Conservation (phyloP, 2,329 filamentous ascomycete genomes). For the Claviceps africana region DNA sequence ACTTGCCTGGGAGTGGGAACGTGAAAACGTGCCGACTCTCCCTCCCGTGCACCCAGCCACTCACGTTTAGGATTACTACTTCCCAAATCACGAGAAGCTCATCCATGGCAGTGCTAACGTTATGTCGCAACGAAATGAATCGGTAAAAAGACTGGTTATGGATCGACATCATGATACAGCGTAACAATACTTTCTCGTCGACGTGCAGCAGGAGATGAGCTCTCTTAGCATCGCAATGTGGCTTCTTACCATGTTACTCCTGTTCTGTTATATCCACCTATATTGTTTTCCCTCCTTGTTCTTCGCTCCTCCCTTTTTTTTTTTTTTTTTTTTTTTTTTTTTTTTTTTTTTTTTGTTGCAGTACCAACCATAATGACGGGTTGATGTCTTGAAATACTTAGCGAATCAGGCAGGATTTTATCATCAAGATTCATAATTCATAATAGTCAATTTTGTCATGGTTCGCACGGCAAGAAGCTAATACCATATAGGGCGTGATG, state of each 20-base stretch:
- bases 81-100: slow-evolving; percentile 24
- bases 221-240: not conserved
- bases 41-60: slow-evolving; percentile 32
- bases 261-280: slow-evolving; percentile 10
- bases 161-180: not conserved
- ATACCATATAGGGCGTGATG: not conserved
- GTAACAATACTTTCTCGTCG: not conserved
- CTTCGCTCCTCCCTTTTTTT: not conserved
- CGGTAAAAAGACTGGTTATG: not conserved
- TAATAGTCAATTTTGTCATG: not conserved
- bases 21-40: slow-evolving; percentile 24
- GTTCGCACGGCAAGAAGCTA: not conserved
- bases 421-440: not conserved
- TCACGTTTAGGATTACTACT: slow-evolving; percentile 35
- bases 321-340: slow-evolving; percentile 16
- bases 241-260: not conserved
- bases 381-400: not conserved
- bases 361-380: not conserved
- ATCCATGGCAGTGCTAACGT: slow-evolving; percentile 6
- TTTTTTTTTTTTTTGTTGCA: not conserved
- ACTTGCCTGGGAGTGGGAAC: slow-evolving; percentile 64
- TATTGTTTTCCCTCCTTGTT: slow-evolving; percentile 12
- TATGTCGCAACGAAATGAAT: not conserved
- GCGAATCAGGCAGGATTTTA: not conserved
- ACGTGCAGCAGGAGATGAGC: not conserved